Evolutionary conservation across 1,284 basidiomycete species (phyloP).

Genomic region (Tilletia indica): DNA sequence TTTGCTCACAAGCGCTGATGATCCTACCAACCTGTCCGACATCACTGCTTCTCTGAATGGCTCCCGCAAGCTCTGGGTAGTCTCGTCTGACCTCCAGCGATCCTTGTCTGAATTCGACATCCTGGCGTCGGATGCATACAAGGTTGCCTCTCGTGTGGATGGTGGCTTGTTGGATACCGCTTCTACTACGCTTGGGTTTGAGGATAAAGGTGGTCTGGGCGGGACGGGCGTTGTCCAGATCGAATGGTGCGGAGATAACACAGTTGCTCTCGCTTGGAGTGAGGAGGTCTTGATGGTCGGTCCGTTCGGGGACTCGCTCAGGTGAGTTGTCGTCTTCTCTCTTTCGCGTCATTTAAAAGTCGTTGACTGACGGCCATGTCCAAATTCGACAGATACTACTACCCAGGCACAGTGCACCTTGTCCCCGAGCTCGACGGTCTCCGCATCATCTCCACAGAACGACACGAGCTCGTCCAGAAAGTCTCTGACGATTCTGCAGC

Average conservation of each 20-base stretch:
- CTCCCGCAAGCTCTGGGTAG: conserved; percentile 74
- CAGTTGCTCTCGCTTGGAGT: conserved; percentile 81
- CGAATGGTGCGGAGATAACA: conserved; percentile 96
- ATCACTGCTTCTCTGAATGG: not conserved
- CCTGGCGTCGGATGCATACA: conserved; percentile 34
- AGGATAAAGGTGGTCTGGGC: conserved; percentile 26
- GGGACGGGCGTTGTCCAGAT: conserved; percentile 55
- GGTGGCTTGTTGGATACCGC: conserved; percentile 22
- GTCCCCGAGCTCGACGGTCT: conserved; percentile 85
- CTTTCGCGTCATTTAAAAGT: too few relatives aligned
- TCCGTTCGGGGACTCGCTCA: conserved; percentile 81
- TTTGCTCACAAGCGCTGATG: conserved; percentile 68
- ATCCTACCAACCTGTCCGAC: not conserved
- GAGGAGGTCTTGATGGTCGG: conserved; percentile 80
- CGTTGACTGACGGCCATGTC: not conserved
- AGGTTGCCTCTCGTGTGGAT: conserved; percentile 29
- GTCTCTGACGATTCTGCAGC: conserved; percentile 55
- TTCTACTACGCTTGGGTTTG: conserved; percentile 14
- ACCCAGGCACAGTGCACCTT: conserved; percentile 72
- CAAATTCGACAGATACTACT: conserved; percentile 67
- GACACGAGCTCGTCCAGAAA: conserved; percentile 87
- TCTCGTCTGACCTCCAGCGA: conserved; percentile 85
- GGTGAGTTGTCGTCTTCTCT: conserved; percentile 58
- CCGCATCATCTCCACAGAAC: conserved; percentile 73
- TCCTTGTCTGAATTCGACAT: conserved; percentile 77